Conservation (phyloP, 139 green algal species). For the Tetraselmis striata region DNA sequence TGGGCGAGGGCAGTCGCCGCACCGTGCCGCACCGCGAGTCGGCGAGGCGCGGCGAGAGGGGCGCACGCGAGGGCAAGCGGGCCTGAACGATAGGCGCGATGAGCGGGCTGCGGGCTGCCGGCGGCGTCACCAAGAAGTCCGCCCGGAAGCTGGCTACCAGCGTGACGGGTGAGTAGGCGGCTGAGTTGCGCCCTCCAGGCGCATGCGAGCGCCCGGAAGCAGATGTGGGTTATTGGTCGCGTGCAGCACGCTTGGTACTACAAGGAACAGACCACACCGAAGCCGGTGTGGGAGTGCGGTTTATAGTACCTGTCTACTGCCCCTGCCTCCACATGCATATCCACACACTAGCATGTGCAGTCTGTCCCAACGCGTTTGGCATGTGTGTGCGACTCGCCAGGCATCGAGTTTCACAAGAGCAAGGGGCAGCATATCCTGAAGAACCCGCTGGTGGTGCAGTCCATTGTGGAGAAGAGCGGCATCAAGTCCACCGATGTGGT, state of each 20-base stretch:
- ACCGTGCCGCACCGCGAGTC: too few species aligned
- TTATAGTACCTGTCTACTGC: not conserved
- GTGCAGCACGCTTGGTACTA: not conserved
- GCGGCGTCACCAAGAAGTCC: constrained; percentile 66
- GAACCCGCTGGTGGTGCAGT: constrained; percentile 90
- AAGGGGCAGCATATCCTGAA: constrained; percentile 99
- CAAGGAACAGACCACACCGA: too few species aligned
- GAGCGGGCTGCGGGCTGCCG: constrained; percentile 58
- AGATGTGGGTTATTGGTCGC: not conserved
- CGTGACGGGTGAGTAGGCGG: constrained; percentile 49
- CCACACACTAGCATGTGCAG: too few species aligned
- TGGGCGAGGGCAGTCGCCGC: too few species aligned
- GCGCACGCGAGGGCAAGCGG: too few species aligned
- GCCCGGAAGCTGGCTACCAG: constrained; percentile 43
- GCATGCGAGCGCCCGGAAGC: too few species aligned
- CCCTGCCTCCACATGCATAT: too few species aligned
- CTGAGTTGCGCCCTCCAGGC: too few species aligned
- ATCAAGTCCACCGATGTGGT: constrained; percentile 95
- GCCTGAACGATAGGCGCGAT: too few species aligned
- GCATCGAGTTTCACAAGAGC: constrained; percentile 96
- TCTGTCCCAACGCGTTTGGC: not conserved
- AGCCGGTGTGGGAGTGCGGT: not conserved
- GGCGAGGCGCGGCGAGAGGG: too few species aligned
- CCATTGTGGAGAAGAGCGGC: constrained; percentile 94
- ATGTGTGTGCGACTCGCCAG: constrained; percentile 28